These are phyloP conservation scores for Yamadazyma sp. DNA, from an alignment of 805 yeast species.

Conservation along the genomic window DNA sequence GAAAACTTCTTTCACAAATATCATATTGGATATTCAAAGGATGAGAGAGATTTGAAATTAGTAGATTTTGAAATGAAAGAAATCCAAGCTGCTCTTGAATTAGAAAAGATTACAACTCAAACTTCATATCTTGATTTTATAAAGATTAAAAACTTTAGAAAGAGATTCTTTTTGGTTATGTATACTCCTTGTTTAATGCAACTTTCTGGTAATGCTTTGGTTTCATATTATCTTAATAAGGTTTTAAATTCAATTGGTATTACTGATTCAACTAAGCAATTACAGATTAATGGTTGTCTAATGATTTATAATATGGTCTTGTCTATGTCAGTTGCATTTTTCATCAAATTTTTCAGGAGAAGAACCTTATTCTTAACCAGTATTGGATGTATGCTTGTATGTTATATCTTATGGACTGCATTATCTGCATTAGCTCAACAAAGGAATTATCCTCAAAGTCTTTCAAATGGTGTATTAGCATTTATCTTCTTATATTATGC, in stretches of 20 bases:
- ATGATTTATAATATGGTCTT: conserved; percentile 42
- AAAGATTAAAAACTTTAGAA: conserved; percentile 9
- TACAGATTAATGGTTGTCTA: conserved; percentile 48
- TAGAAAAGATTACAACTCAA: conserved; percentile 9
- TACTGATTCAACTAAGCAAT: conserved; percentile 39
- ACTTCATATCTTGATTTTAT: conserved; percentile 12
- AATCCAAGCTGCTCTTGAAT: conserved; percentile 10
- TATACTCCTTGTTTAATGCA: conserved; percentile 11
- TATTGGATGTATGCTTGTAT: conserved; percentile 19
- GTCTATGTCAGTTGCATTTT: conserved; percentile 16
- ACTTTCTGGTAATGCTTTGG: conserved; percentile 48
- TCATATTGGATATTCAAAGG: conserved; percentile 43
- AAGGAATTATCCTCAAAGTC: conserved; percentile 9
- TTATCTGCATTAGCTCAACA: conserved; percentile 17
- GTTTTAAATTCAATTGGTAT: conserved; percentile 53
- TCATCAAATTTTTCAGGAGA: conserved; percentile 18
- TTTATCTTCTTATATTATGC: conserved; percentile 21
- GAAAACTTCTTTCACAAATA: conserved; percentile 31
- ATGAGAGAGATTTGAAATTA: conserved; percentile 13
- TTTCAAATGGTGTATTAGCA: conserved; percentile 18
- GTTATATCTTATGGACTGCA: conserved; percentile 19
- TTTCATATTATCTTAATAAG: conserved; percentile 46
- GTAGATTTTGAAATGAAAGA: conserved; percentile 13
- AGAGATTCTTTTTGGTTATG: conserved; percentile 9
- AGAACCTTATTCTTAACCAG: conserved; percentile 24